Evolutionary conservation across 495 filamentous ascomycete species (phyloP), one percentile per base, ranked within the genome.

Genomic region (Penicillium simplicissimum): DNA sequence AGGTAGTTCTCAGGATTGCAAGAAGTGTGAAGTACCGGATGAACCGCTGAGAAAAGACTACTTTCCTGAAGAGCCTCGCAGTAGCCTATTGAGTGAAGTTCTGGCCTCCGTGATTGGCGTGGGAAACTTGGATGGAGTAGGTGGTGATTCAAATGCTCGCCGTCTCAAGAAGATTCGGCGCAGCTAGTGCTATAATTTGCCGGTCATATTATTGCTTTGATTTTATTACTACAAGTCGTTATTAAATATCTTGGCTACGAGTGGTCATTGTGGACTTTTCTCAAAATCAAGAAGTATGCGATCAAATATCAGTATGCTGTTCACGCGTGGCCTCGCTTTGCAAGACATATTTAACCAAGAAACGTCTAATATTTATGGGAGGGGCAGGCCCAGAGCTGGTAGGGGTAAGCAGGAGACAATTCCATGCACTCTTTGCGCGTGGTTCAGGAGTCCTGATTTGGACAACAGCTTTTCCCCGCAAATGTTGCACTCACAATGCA

Each of bases 381-480:
- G 17, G 52, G 54, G 45, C 34, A 64, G 57, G 25, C 65, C 58
- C 59, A 64, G 65, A 58, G 55, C 61, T 57, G 48, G 43, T 61
- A 59, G 35, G 57, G 61, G 52, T 40, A 60, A 57, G 51, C 58
- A 35, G 17, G 58, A 64, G 36, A 63, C 58, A 42, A 37, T 70
- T 59, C 69, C 57, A 66, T 71, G 64, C 59, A 58, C 52, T 21
- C 55, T 58, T 64, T 71, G 15, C 42, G 62, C 66, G 65, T 71
- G 66, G 43, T 65, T 71, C 58, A 71, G 42, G 17, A 71, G 55
- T 34, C 0, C 57, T 15, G 59, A 59, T 38, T 68, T 71, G 47
- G 57, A 62, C 52, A 53, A 15, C 36, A 71, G 59, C 38, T 63
- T 60, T 38, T 69, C 58, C 10, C 59, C 59, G 34, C 64, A 71